Evolutionary conservation across 148 eudicot species (phyloP), one percentile per base, ranked within the genome.

Genomic region (Rhododendron ovatum): DNA sequence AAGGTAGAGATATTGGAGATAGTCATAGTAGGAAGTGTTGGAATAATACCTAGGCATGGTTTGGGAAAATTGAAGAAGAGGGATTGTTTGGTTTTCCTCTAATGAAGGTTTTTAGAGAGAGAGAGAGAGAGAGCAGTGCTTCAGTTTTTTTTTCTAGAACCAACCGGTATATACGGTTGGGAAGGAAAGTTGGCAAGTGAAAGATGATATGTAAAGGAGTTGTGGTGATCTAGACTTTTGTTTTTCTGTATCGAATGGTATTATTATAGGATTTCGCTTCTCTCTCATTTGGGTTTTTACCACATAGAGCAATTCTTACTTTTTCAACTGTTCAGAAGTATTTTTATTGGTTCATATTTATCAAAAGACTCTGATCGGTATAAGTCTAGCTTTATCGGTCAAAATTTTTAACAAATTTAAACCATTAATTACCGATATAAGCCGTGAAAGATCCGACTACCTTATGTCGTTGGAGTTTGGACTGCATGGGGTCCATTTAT

Each of bases 41-140:
- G 59, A 26, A 7, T 92, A 57, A 80, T 93, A 86, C 83, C 95
- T 90, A 13, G 91, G 92, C 95, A 95, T 95, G 48, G 88, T 85
- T 76, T 37, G 37, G 17, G 10, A 67, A 45, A 1, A 7, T 43
- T 57, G 75, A 51, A 15, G 71, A 55, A n/a, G 55, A 26, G 17
- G 55, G 45, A n/a, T 65, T 26, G 33, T 65, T n/a, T 65, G 30
- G 71, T 65, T 8, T 65, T 65, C 33, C 30, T 65, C 73, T 65
- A 26, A 65, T 26, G 41, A 74, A 24, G 73, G 86, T 37, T 59
- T 37, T 43, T 33, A 4, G 71, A 4, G 24, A 30, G 73, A 48
- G 50, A 80, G 71, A 63, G 71, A 65, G 33, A 65, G 73, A n/a
- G 73, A 0, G 22, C 65, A 43, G 11, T 78, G 26, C 11, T 18